Percentiles rank a stretch among this genome's conserved stretches.
phyloP scores from a whole-genome alignment of 2,329 filamentous ascomycete genomes.

The Aspergillus fijiensis region DNA sequence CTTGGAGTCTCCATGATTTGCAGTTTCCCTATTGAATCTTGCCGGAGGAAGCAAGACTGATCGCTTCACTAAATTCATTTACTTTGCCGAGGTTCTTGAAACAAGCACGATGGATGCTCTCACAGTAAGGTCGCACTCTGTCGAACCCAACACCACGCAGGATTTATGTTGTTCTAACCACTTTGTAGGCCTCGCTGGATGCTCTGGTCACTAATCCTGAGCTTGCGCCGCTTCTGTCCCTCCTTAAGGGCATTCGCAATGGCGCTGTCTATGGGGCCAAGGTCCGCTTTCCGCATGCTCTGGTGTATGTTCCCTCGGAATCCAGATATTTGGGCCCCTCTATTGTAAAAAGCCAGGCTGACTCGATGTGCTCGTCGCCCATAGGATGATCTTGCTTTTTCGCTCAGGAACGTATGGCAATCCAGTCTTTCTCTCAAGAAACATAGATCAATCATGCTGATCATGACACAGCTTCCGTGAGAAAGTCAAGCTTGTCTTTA shows the following conservation, averaged over 20 bases:
- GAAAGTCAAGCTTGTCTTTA: conserved; percentile 74
- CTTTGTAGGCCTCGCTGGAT: conserved; percentile 66
- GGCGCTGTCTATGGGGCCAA: conserved; percentile 95
- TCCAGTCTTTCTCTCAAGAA: conserved; percentile 4
- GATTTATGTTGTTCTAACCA: not conserved
- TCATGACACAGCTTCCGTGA: conserved; percentile 59
- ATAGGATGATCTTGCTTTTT: conserved; percentile 93
- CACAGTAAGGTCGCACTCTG: conserved; percentile 25
- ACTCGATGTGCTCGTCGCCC: conserved; percentile 12
- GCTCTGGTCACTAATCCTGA: conserved; percentile 75
- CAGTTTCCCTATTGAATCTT: conserved; percentile 6
- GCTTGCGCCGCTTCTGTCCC: conserved; percentile 78
- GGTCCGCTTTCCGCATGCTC: conserved; percentile 95
- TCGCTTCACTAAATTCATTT: conserved; percentile 12
- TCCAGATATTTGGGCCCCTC: not conserved
- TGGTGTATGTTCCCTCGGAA: conserved; percentile 61
- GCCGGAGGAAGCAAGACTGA: conserved; percentile 10
- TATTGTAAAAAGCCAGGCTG: conserved; percentile 9
- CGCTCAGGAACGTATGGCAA: conserved; percentile 73
- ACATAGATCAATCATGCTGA: conserved; percentile 5
- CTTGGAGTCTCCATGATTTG: not conserved
- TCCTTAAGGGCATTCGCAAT: conserved; percentile 93
- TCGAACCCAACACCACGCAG: not conserved
- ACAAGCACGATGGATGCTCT: conserved; percentile 35
- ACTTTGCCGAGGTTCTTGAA: conserved; percentile 29